phyloP scores from a whole-genome alignment of 2,329 filamentous ascomycete genomes.

The Colletotrichum abscissum region DNA sequence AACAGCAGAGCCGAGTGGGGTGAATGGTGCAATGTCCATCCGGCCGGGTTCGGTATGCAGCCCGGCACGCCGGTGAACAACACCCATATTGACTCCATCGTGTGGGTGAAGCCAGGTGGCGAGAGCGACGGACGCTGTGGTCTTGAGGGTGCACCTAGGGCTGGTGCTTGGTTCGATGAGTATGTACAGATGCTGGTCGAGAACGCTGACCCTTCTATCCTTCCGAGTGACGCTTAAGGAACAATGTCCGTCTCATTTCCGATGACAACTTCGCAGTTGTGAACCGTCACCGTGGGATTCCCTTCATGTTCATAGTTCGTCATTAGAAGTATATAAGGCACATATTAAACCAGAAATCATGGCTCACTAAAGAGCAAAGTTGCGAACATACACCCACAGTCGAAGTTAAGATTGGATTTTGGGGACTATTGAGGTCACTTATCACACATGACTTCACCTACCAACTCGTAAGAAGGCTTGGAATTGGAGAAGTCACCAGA shows the following conservation, averaged over 20 bases:
- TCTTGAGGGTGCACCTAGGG: slow-evolving; percentile 47
- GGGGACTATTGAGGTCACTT: too few species aligned
- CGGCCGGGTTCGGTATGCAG: slow-evolving; percentile 50
- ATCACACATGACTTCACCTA: too few species aligned
- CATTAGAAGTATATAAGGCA: background rate
- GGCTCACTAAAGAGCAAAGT: too few species aligned
- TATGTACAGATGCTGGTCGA: slow-evolving; percentile 53
- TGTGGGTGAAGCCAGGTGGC: slow-evolving; percentile 58
- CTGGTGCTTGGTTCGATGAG: slow-evolving; percentile 55
- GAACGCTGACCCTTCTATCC: slow-evolving; percentile 46
- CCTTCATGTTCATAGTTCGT: background rate
- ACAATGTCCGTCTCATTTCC: too few species aligned
- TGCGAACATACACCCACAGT: too few species aligned
- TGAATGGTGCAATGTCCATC: slow-evolving; percentile 57
- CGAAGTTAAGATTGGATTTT: too few species aligned
- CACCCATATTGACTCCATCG: slow-evolving; percentile 52
- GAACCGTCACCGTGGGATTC: background rate
- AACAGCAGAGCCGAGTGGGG: slow-evolving; percentile 52
- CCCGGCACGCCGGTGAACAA: slow-evolving; percentile 51
- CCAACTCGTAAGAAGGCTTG: too few species aligned
- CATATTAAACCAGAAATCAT: too few species aligned
- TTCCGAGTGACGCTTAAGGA: background rate
- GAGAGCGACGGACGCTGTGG: slow-evolving; percentile 56
- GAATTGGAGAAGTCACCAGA: background rate
- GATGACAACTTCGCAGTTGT: background rate